Conservation (phyloP, 352 stramenopile species). For the Pythium insidiosum region DNA sequence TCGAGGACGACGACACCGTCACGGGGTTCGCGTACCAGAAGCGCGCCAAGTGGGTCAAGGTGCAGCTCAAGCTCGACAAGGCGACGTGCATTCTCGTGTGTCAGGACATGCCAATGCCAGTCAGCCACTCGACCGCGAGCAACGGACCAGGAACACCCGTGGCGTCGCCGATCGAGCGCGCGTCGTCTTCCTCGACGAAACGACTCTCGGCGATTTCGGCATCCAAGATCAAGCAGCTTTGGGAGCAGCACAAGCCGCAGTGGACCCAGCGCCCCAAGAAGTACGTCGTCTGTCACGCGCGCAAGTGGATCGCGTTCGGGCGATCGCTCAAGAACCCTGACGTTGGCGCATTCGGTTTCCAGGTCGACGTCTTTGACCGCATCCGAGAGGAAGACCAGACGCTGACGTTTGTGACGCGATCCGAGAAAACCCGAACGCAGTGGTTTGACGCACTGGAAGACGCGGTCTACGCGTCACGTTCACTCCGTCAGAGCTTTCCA, state of each 20-base stretch:
- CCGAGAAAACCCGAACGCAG: constrained; percentile 32
- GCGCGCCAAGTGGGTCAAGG: constrained; percentile 62
- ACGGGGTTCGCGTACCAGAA: constrained; percentile 72
- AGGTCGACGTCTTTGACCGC: constrained; percentile 68
- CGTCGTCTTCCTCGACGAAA: constrained; percentile 2
- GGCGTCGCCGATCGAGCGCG: too few species aligned
- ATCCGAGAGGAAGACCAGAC: constrained; percentile 68
- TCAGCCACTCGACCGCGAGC: too few species aligned
- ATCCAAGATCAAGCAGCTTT: constrained; percentile 54
- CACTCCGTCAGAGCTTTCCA: constrained; percentile 38
- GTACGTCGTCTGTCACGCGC: constrained; percentile 61
- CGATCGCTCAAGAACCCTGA: constrained; percentile 59
- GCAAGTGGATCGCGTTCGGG: constrained; percentile 74
- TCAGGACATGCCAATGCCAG: constrained; percentile 30
- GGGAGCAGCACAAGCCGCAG: constrained; percentile 43
- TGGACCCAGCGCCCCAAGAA: constrained; percentile 51
- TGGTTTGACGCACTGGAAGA: constrained; percentile 61
- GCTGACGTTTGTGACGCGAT: constrained; percentile 66
- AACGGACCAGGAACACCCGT: too few species aligned
- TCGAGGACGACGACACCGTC: constrained; percentile 44
- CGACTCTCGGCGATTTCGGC: constrained; percentile 20
- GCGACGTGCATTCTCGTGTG: constrained; percentile 26
- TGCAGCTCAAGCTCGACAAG: constrained; percentile 66
- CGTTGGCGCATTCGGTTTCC: constrained; percentile 63
- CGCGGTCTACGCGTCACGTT: constrained; percentile 33